Conservation (phyloP, 2,329 filamentous ascomycete species). For the Colletotrichum zoysiae region DNA sequence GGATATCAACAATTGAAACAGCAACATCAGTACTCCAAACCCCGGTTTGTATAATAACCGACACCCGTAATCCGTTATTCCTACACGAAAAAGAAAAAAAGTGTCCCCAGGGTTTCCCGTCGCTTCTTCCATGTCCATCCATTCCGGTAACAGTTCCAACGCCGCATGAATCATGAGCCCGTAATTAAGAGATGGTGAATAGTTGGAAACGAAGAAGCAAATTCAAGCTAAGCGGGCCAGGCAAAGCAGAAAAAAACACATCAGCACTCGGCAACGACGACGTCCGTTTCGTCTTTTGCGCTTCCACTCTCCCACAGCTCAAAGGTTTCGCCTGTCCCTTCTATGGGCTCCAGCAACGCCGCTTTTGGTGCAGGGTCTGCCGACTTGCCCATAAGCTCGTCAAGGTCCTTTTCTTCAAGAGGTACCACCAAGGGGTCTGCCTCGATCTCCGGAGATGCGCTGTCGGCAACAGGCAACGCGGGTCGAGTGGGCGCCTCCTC, state of each 20-base stretch:
- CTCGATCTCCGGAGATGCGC: conserved; percentile 48
- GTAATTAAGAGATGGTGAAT: conserved; percentile 41
- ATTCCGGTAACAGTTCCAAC: conserved; percentile 19
- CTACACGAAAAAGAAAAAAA: conserved; percentile 10
- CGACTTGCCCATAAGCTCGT: conserved; percentile 53
- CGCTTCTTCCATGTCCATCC: conserved; percentile 22
- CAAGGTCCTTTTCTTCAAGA: conserved; percentile 48
- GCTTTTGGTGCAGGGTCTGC: conserved; percentile 57
- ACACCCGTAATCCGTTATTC: conserved; percentile 15
- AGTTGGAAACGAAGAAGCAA: conserved; percentile 37
- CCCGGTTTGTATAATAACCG: conserved; percentile 28
- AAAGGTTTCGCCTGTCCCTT: conserved; percentile 71
- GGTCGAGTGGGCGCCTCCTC: conserved; percentile 42
- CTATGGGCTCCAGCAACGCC: conserved; percentile 65
- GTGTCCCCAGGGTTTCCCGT: conserved; percentile 21
- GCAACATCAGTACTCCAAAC: conserved; percentile 27
- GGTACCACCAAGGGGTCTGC: conserved; percentile 35
- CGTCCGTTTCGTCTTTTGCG: conserved; percentile 68
- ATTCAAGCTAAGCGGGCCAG: conserved; percentile 17
- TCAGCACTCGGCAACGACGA: conserved; percentile 45
- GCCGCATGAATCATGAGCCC: conserved; percentile 39
- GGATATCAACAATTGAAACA: conserved; percentile 31
- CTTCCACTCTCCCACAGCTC: conserved; percentile 80
- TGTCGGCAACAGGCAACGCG: conserved; percentile 42
- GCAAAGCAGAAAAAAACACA: conserved; percentile 32